These are phyloP conservation scores for Trichoderma sp. DNA, from an alignment of 2,329 filamentous ascomycete species.

Conservation along the genomic window DNA sequence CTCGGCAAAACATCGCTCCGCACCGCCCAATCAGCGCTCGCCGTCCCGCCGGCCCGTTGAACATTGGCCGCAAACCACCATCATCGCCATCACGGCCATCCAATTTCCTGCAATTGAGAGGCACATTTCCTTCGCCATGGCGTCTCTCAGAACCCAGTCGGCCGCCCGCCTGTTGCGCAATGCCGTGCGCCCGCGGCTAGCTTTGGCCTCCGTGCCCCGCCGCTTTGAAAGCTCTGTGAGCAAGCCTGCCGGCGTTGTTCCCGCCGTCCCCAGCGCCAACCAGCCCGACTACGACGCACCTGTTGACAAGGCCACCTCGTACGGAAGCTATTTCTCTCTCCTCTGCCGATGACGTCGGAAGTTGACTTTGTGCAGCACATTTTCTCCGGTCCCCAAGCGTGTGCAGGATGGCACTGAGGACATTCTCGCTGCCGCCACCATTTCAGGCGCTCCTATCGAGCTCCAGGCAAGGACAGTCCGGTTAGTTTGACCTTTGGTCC, in stretches of 20 bases:
- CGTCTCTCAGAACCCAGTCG: conserved; percentile 59
- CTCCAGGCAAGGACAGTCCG: conserved; percentile 91
- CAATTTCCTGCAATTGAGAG: conserved; percentile 27
- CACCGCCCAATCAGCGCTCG: conserved; percentile 40
- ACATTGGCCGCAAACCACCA: conserved; percentile 31
- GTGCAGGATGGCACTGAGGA: conserved; percentile 90
- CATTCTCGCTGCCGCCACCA: conserved; percentile 73
- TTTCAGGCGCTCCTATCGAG: conserved; percentile 91
- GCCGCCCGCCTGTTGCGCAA: conserved; percentile 52
- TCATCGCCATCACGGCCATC: neutral
- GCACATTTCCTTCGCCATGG: conserved; percentile 49
- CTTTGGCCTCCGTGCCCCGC: conserved; percentile 44
- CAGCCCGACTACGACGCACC: conserved; percentile 77
- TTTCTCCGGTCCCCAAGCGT: conserved; percentile 84
- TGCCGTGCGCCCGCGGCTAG: conserved; percentile 37
- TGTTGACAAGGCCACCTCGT: conserved; percentile 90
- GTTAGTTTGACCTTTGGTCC: conserved; percentile 48
- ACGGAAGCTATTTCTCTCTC: conserved; percentile 28
- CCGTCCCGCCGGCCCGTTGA: conserved; percentile 23
- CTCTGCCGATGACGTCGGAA: neutral
- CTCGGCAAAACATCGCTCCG: conserved; percentile 44
- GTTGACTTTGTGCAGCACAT: conserved; percentile 56
- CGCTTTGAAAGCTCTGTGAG: conserved; percentile 55
- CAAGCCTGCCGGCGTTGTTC: conserved; percentile 39
- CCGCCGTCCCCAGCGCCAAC: conserved; percentile 48